These are phyloP conservation scores for Lecanosticta acicola DNA, from an alignment of 2,329 filamentous ascomycete species.

Conservation along the genomic window DNA sequence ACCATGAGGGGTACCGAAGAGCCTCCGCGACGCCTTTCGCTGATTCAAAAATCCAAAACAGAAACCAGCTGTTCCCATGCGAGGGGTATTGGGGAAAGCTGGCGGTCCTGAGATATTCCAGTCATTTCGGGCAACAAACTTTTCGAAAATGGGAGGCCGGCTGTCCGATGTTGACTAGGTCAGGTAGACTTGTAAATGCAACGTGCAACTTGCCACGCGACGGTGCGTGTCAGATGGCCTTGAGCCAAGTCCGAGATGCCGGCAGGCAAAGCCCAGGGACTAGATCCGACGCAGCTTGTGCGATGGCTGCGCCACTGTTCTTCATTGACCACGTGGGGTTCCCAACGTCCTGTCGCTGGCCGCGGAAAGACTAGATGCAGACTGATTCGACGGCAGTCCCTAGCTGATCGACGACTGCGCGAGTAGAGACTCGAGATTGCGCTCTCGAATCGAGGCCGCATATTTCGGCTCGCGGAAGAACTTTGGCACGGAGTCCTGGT, in stretches of 20 bases:
- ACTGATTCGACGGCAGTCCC: not conserved
- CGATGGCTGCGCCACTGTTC: not conserved
- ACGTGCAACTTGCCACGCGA: not conserved
- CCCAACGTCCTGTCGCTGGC: not conserved
- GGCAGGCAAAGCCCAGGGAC: not conserved
- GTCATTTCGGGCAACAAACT: not conserved
- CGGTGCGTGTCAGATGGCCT: not conserved
- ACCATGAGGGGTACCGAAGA: not conserved
- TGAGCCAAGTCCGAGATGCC: not conserved
- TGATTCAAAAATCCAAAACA: slow-evolving; percentile 6
- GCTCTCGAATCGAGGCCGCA: slow-evolving; percentile 53
- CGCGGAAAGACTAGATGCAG: not conserved
- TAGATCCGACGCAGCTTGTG: not conserved
- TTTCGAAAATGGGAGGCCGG: not conserved
- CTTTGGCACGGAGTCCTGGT: slow-evolving; percentile 59
- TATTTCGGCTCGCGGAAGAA: slow-evolving; percentile 61
- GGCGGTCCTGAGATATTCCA: not conserved
- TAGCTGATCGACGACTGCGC: slow-evolving; percentile 10
- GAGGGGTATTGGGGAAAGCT: slow-evolving; percentile 7
- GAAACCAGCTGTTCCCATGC: slow-evolving; percentile 6
- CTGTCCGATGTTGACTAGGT: not conserved
- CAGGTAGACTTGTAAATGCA: not conserved
- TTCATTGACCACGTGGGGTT: not conserved
- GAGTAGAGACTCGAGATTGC: slow-evolving; percentile 48
- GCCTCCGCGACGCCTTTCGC: slow-evolving; percentile 9